These are phyloP conservation scores for Pestalotiopsis sp. DNA, from an alignment of 2,329 filamentous ascomycete species.

Conservation along the genomic window DNA sequence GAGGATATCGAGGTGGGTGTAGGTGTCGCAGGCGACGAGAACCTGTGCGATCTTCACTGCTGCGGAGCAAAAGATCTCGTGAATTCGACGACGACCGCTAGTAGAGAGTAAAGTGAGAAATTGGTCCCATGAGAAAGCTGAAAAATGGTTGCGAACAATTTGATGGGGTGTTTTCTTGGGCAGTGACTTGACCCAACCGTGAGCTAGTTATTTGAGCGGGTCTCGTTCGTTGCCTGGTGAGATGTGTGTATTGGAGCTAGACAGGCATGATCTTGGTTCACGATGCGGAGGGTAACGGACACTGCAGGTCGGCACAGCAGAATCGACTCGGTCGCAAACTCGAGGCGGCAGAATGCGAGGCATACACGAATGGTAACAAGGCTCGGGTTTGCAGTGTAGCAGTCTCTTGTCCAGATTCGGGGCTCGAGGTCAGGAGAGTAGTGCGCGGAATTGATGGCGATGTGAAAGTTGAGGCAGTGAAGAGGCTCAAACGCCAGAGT, in stretches of 20 bases:
- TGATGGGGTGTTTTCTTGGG: not conserved
- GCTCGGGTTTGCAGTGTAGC: not conserved
- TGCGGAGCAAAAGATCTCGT: not conserved
- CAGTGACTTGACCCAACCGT: not conserved
- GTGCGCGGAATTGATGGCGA: not conserved
- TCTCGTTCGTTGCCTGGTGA: conserved; percentile 1
- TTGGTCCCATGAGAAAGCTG: not conserved
- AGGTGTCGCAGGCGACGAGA: not conserved
- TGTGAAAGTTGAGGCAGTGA: not conserved
- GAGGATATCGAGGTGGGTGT: not conserved
- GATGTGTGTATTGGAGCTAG: not conserved
- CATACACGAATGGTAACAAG: no score
- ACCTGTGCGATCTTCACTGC: not conserved
- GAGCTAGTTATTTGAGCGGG: not conserved
- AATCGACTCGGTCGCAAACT: no score
- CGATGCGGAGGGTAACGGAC: not conserved
- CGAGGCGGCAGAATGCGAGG: no score
- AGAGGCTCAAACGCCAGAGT: not conserved
- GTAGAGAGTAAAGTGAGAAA: not conserved
- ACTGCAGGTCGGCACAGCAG: not conserved
- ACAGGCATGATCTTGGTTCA: not conserved
- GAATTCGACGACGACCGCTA: not conserved
- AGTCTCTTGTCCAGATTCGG: not conserved
- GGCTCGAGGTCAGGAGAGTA: not conserved
- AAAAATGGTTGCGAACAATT: not conserved